A percentile compares a stretch with the other conserved stretches of the same genome.
Conservation (phyloP, 768 basidiomycete genomes). For the Pulveroboletus sp. region DNA sequence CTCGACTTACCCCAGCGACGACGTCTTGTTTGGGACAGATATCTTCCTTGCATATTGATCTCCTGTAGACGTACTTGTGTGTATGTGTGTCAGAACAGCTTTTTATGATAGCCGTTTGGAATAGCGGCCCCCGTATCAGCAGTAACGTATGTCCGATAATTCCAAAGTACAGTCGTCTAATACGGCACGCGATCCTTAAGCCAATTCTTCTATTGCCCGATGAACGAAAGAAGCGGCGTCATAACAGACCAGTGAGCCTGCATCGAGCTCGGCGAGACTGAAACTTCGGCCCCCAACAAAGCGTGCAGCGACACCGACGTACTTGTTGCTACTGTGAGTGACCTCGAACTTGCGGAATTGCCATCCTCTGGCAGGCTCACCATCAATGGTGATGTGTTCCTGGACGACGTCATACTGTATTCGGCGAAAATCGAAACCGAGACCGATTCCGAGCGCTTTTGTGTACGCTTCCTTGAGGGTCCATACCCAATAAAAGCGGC, state of each 20-base stretch:
- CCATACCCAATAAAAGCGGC: slow-evolving; percentile 78
- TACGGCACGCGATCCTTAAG: slow-evolving; percentile 15
- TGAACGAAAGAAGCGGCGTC: slow-evolving; percentile 48
- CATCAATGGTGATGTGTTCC: slow-evolving; percentile 57
- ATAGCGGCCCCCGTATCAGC: neutral
- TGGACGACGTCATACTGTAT: slow-evolving; percentile 62
- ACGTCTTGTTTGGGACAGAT: slow-evolving; percentile 29
- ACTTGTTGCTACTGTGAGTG: slow-evolving; percentile 43
- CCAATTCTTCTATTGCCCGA: slow-evolving; percentile 40
- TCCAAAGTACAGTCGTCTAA: slow-evolving; percentile 15
- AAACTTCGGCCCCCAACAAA: slow-evolving; percentile 42
- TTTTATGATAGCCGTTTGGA: neutral
- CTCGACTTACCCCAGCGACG: slow-evolving; percentile 27
- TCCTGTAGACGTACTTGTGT: slow-evolving; percentile 13
- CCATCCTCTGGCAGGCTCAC: slow-evolving; percentile 55
- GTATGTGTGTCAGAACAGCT: slow-evolving; percentile 1
- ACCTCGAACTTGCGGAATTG: slow-evolving; percentile 60
- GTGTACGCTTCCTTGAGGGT: slow-evolving; percentile 91
- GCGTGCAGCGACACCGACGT: slow-evolving; percentile 66
- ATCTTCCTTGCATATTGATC: slow-evolving; percentile 29
- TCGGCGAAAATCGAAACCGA: slow-evolving; percentile 77
- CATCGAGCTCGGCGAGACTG: slow-evolving; percentile 30
- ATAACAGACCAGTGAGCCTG: slow-evolving; percentile 41
- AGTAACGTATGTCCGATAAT: slow-evolving; percentile 13
- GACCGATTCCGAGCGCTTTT: slow-evolving; percentile 78